Evolutionary conservation across 2,329 filamentous ascomycete species (phyloP), one percentile per base, ranked within the genome.

Genomic region (Ceratocystis albifundus): DNA sequence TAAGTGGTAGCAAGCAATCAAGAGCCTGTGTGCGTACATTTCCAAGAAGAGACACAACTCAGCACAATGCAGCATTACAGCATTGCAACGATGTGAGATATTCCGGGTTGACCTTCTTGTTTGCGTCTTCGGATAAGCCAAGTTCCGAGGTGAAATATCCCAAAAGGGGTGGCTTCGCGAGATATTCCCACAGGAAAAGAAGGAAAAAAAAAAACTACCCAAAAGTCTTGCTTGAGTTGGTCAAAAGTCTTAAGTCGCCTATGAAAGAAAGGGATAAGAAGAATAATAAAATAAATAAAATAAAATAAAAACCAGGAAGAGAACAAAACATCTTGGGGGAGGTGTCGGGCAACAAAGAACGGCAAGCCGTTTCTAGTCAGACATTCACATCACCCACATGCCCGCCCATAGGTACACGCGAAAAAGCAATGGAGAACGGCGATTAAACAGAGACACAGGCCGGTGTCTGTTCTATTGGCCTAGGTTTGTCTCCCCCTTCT

Each of bases 331-430:
- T 12, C 20, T 12, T 53, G 20, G 48, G 7, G 48, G 20, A 20
- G 48, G 8, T n/a, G 17, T 22, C n/a, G 48, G 8, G n/a, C 48
- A 20, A 22, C 17, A 25, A 10, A 25, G 22, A 4, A 6, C 48
- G 48, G 48, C 48, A 53, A 53, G 48, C 48, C 48, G 48, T 25
- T 53, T 53, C 48, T 53, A 15, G 48, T n/a, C 20, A 53, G 48
- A 28, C 48, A 53, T 25, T 12, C 22, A 10, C 48, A 50, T 20
- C 45, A 50, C n/a, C 10, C 48, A 53, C 48, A 53, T 25, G 48
- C 48, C 36, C 36, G 48, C 48, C 36, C 36, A 41, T 41, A 15
- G 3, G 36, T 3, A 41, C 36, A 41, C 36, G 36, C 36, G 36
- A 41, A 41, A 41, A 12, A 25, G 48, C 22, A 53, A 53, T 2